phyloP scores from a whole-genome alignment of 345 rosid genomes.

The Geranium brycei region DNA sequence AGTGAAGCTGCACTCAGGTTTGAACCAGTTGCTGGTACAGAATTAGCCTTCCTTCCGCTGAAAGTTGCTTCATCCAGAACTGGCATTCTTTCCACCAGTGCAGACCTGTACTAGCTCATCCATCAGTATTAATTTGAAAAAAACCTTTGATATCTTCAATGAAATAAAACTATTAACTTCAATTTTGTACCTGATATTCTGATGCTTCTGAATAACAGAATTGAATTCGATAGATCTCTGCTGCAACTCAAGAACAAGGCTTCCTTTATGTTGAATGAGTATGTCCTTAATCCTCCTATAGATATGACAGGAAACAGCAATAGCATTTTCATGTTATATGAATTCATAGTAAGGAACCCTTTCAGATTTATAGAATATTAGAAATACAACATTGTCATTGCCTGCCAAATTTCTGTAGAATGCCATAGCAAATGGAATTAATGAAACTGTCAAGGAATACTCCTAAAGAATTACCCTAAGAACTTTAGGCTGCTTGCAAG shows the following conservation, averaged over 20 bases:
- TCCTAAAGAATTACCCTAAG: not conserved
- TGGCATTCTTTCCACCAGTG: constrained; percentile 95
- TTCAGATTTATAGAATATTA: not conserved
- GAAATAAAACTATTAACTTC: constrained; percentile 1
- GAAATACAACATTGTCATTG: too few species aligned
- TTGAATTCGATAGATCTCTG: constrained; percentile 92
- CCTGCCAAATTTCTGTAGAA: too few species aligned
- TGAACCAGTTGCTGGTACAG: constrained; percentile 59
- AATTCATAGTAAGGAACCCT: not conserved
- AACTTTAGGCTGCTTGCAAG: not conserved
- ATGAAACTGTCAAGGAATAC: too few species aligned
- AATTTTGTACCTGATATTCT: constrained; percentile 47
- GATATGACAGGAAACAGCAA: constrained; percentile 3
- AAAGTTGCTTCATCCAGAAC: constrained; percentile 92
- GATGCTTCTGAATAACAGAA: constrained; percentile 80
- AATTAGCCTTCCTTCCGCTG: constrained; percentile 76
- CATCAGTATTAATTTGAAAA: constrained; percentile 6
- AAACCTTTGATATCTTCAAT: not conserved
- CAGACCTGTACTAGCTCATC: constrained; percentile 45
- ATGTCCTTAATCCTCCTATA: constrained; percentile 70
- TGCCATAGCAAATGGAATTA: too few species aligned
- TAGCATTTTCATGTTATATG: not conserved
- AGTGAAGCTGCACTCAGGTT: constrained; percentile 41
- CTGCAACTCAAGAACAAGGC: constrained; percentile 96
- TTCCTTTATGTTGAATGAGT: constrained; percentile 63